Percentiles rank a stretch among this genome's conserved stretches.
Evolutionary conservation across 257 asterid genomes (phyloP).

Genomic region (Misopates orontium): DNA sequence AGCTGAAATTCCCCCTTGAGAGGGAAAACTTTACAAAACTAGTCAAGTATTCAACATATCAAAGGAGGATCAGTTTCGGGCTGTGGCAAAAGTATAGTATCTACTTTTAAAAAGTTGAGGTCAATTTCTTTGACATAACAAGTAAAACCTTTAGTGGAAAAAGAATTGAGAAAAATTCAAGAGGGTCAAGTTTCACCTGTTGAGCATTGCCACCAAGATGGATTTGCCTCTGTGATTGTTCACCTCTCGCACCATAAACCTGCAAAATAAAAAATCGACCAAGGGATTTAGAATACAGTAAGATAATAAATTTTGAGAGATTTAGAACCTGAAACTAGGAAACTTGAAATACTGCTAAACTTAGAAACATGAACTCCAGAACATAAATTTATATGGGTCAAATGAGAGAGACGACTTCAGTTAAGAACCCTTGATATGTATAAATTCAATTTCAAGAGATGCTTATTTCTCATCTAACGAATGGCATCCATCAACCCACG

Average conservation of each 20-base stretch:
- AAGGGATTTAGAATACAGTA: background rate
- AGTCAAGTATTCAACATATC: too few relatives aligned
- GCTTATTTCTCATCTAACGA: too few relatives aligned
- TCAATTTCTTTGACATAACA: background rate
- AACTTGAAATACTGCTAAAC: background rate
- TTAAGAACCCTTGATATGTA: too few relatives aligned
- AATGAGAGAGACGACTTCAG: too few relatives aligned
- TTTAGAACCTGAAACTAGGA: slow-evolving; percentile 11
- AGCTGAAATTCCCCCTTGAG: background rate
- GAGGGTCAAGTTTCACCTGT: slow-evolving; percentile 53
- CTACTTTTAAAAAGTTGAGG: background rate
- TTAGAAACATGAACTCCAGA: slow-evolving; percentile 5
- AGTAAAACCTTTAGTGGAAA: background rate
- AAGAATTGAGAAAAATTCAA: background rate
- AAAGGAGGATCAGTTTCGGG: background rate
- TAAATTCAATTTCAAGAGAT: too few relatives aligned
- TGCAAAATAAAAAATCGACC: slow-evolving; percentile 29
- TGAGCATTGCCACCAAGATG: slow-evolving; percentile 82
- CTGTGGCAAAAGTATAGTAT: background rate
- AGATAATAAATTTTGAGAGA: background rate
- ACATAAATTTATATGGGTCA: too few relatives aligned
- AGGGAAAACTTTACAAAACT: background rate
- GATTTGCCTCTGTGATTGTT: slow-evolving; percentile 86
- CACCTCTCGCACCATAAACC: slow-evolving; percentile 94
- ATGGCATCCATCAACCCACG: too few relatives aligned